Evolutionary conservation across 225 moss, liverwort and hornwort genomes (phyloP), one percentile per base, ranked within the genome.

Genomic region (Polytrichum commune): DNA sequence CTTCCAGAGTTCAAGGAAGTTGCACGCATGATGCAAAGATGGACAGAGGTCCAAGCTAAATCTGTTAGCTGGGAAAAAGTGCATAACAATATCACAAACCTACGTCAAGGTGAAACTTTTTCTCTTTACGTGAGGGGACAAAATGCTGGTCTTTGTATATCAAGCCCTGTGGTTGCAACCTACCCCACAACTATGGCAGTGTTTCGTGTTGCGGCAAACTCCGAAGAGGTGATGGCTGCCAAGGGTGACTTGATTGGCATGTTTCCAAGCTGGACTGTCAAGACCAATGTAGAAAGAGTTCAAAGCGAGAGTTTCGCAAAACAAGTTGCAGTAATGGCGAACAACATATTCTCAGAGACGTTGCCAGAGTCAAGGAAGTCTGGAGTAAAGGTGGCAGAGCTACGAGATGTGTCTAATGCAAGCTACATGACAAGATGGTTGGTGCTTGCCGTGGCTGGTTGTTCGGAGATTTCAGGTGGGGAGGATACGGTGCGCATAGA

Each of bases 381-480:
- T 13, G 55, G 77, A 28, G 70, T 3, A 5, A 1, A 46, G 2
- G 61, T 61, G 35, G 5, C 55, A 25, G 81, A 81, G 70, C 28
- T 55, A 8, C 74, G 77, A 4, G 77, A 81, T 6, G 77, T 81
- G 8, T 35, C 62, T 20, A 60, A 81, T 74, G 24, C 77, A 16
- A 74, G 66, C 19, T 80, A 67, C 4, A 65, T 81, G 74, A 81
- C 81, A 46, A 62, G 62, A 63, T 81, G 77, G 77, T 57, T 81
- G 8, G 29, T 81, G 53, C 55, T 28, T 54, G 74, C 71, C 1
- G 67, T 81, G 27, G 57, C 77, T 70, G 74, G 77, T 30, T 22
- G 30, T 1, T 38, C 77, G 4, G 5, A 61, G 62, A 67, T 81
- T 66, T 73, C 77, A 0, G 77, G 77, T 5, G 26, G 29, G 16